These are phyloP conservation scores for Combretum micranthum DNA, from an alignment of 345 rosid species.

Conservation along the genomic window DNA sequence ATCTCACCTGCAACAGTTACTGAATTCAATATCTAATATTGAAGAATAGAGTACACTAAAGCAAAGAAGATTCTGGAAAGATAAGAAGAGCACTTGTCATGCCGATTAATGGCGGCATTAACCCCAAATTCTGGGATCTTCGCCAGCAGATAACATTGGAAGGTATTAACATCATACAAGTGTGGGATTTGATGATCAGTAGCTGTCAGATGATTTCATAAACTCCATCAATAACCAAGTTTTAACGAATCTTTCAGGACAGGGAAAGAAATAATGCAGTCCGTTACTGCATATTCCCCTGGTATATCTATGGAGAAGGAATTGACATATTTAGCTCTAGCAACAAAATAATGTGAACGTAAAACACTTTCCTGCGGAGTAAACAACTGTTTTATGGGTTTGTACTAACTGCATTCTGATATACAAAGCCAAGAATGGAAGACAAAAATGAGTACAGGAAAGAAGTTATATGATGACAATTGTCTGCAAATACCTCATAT, in stretches of 20 bases:
- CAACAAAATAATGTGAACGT: no score
- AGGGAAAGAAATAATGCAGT: no score
- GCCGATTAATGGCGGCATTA: constrained; percentile 84
- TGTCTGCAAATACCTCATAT: no score
- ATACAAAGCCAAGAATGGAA: no score
- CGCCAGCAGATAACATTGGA: constrained; percentile 61
- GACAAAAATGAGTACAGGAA: no score
- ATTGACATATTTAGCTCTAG: no score
- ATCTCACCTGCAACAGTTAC: constrained; percentile 57
- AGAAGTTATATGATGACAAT: no score
- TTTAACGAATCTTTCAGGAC: not conserved
- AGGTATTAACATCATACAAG: constrained; percentile 76
- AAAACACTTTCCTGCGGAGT: no score
- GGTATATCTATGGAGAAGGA: no score
- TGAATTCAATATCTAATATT: not conserved
- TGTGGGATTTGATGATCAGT: constrained; percentile 79
- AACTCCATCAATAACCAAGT: constrained; percentile 13
- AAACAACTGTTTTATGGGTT: no score
- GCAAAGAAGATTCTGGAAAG: not conserved
- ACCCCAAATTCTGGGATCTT: constrained; percentile 45
- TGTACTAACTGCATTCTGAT: no score
- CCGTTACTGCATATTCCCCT: no score
- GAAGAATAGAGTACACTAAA: not conserved
- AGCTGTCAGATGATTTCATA: constrained; percentile 33
- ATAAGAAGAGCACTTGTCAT: constrained; percentile 2